Base-by-base conservation (phyloP, 805 yeast genomes). In the Monosporozyma aerobia region DNA sequence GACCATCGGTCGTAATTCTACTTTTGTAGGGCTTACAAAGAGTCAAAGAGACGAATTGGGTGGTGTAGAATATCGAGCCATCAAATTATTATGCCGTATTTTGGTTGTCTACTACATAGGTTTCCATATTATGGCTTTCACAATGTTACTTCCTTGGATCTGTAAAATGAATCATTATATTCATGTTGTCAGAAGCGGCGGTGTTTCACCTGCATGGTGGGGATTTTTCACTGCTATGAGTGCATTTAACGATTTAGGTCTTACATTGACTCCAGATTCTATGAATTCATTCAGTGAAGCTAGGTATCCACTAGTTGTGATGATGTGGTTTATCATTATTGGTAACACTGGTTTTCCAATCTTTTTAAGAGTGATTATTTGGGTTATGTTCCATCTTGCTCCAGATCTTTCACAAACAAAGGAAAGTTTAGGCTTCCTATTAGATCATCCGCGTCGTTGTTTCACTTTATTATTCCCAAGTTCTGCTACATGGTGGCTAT, bases 281-380 rank as follows among this genome's bases (percentile, higher is more conserved):
- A 82, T 94, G 88, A 57, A 61, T 11, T 72, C 83, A 0, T 94
- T 87, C 69, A 75, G 77, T 50, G 69, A 75, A 32, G 80, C 87
- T 5, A 77, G 82, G 0, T 94, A 80, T 65, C 77, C 84, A 0
- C 70, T 90, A 60, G 64, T 92, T 43, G 70, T 82, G 35, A 71
- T 80, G 56, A 73, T 82, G 2, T 80, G 88, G 65, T 81, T 94
- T 56, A 82, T 94, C 60, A 81, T 92, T 51, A 81, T 88, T 57
- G 99, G 99, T 14, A 94, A 94, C 68, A 92, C 97, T 0, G 97
- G 96, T 5, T 89, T 94, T 62, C 99, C 99, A 0, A 77, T 90
- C 2, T 68, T 88, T 30, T 71, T 94, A 48, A 75, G 99, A 58
- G 81, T 86, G 61, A 74, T 87, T 39, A 85, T 94, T 48, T 94